Conservation (phyloP, 2,329 filamentous ascomycete genomes). For the Exserohilum turcica region DNA sequence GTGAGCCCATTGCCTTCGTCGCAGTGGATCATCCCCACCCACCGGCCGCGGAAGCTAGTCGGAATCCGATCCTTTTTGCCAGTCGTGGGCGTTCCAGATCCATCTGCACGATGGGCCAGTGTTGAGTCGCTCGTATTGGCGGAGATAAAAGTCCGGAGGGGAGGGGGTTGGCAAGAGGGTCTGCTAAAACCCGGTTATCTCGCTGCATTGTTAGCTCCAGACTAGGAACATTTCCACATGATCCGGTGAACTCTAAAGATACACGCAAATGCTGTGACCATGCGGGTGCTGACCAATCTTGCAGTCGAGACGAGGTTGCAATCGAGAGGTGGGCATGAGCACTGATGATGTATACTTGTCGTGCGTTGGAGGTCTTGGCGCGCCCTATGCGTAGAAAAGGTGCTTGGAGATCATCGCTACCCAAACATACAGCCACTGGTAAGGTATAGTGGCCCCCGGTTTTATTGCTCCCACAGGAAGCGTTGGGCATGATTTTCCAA, state of each 20-base stretch:
- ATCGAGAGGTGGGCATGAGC: background rate
- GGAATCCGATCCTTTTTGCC: background rate
- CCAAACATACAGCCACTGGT: too few species aligned
- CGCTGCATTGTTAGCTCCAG: slow-evolving; percentile 5
- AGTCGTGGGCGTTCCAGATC: background rate
- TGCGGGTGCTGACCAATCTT: too few species aligned
- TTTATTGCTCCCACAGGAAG: too few species aligned
- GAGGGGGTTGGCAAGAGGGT: slow-evolving; percentile 1
- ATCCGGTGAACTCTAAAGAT: background rate
- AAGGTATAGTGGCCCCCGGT: too few species aligned
- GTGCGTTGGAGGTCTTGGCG: background rate
- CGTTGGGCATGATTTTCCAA: too few species aligned
- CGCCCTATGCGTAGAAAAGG: background rate
- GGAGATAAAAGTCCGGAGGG: background rate
- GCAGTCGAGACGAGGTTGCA: background rate
- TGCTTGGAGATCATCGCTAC: too few species aligned
- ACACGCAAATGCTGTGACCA: background rate
- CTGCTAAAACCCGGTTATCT: slow-evolving; percentile 11
- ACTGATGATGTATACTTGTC: background rate
- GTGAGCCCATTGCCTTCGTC: background rate
- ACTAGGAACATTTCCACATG: too few species aligned
- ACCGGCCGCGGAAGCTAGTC: slow-evolving; percentile 32
- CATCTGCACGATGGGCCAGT: background rate
- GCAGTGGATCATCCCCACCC: slow-evolving; percentile 9
- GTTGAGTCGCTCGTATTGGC: slow-evolving; percentile 5